Evolutionary conservation across 140 eudicot genomes (phyloP).

Genomic region (Anethum foeniculum): DNA sequence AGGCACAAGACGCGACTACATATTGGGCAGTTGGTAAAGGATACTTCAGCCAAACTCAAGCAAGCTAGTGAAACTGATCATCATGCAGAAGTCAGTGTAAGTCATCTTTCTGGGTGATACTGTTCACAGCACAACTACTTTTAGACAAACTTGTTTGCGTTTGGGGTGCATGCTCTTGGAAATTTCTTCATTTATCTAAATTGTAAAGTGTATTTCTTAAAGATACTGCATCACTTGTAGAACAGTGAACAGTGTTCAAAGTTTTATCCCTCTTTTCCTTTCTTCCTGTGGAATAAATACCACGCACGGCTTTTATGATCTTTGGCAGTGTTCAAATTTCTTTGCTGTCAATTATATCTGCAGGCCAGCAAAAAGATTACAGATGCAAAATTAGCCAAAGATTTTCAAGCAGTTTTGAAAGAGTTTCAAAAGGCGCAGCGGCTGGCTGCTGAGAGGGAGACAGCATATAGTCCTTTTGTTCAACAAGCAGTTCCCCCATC

Average conservation of each 20-base stretch:
- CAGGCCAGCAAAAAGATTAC: conserved; percentile 90
- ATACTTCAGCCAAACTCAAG: conserved; percentile 89
- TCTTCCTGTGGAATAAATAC: neutral
- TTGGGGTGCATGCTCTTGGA: neutral
- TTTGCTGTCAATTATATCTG: conserved; percentile 6
- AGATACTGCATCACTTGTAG: neutral
- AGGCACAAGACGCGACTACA: conserved; percentile 92
- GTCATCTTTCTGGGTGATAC: conserved; percentile 17
- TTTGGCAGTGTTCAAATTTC: too few species aligned
- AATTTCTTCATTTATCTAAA: neutral
- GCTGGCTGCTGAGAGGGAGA: conserved; percentile 93
- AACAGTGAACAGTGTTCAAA: neutral
- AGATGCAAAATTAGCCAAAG: conserved; percentile 98
- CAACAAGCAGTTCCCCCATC: conserved; percentile 71
- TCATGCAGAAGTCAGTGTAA: conserved; percentile 65
- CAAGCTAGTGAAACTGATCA: conserved; percentile 95
- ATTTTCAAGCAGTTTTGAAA: conserved; percentile 76
- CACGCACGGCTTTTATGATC: neutral
- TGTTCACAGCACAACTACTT: neutral
- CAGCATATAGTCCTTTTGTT: conserved; percentile 81
- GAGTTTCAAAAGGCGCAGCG: conserved; percentile 94
- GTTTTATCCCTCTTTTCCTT: neutral
- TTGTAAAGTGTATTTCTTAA: neutral
- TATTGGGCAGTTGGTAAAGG: conserved; percentile 90
- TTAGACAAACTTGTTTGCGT: neutral